Percentiles rank a stretch among this genome's conserved stretches.
Conservation (phyloP, 2,329 filamentous ascomycete genomes). For the Aspergillus clavatus region DNA sequence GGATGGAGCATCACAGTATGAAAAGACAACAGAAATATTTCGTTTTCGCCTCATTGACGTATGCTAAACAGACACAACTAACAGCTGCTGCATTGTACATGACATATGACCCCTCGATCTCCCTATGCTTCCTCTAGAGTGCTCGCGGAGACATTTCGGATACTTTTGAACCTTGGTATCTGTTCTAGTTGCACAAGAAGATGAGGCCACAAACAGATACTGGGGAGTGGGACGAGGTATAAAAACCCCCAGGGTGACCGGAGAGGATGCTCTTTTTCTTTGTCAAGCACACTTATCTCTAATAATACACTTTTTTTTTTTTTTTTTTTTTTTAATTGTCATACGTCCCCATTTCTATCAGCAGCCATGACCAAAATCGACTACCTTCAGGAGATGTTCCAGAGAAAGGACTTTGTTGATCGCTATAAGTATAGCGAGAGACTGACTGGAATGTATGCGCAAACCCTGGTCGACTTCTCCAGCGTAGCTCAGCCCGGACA, state of each 20-base stretch:
- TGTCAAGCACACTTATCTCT: background rate
- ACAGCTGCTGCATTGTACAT: no score
- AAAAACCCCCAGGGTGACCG: background rate
- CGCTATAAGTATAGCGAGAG: slow-evolving; percentile 28
- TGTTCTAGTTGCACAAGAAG: background rate
- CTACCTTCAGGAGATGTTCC: slow-evolving; percentile 10
- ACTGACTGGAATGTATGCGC: slow-evolving; percentile 28
- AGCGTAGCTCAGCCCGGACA: slow-evolving; percentile 19
- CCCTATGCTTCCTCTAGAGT: background rate
- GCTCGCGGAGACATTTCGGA: slow-evolving; percentile 14
- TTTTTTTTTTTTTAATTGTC: no score
- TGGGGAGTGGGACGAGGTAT: background rate
- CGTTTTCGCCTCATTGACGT: no score
- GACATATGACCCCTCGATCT: background rate
- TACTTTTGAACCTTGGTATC: slow-evolving; percentile 2
- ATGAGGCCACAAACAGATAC: background rate
- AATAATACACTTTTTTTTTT: background rate
- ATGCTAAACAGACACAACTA: no score
- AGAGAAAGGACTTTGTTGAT: slow-evolving; percentile 17
- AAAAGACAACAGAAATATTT: no score
- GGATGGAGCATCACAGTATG: no score
- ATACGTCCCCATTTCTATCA: background rate
- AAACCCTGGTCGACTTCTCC: slow-evolving; percentile 26
- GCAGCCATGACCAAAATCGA: background rate
- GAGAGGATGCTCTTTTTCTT: background rate